Evolutionary conservation across 768 basidiomycete species (phyloP), one percentile per base, ranked within the genome.

Genomic region (Boletus subcaerulescens): DNA sequence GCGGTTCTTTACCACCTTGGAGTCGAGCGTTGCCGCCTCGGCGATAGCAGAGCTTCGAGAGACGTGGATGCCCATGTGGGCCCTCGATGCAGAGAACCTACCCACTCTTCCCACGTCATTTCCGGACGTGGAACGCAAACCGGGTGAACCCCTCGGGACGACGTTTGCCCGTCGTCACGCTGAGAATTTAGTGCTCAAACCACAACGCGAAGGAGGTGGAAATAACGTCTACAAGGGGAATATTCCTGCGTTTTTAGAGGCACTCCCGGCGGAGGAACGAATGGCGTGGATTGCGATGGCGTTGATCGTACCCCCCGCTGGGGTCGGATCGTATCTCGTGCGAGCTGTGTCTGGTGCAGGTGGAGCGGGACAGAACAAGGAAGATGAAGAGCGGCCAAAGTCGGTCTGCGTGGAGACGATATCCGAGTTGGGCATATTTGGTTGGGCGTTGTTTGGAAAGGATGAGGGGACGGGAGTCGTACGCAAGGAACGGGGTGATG

Each of bases 281-380:
- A 79, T 83, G 58, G 93, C 90, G 3, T 99, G 96, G 91, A 93
- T 98, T 50, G 89, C 95, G 32, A 98, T 98, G 96, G 86, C 89
- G 56, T 74, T 98, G 61, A 99, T 99, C 58, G 74, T 76, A 18
- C 86, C 93, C 2, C 95, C 95, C 0, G 67, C 76, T 29, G 81
- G 82, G 3, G 62, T 83, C 14, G 77, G 81, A 8, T 90, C 87
- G 58, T 87, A 89, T 68, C 81, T 99, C 40, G 78, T 97, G 20
- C 83, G 89, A 33, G 84, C 91, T 8, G 87, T 15, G 24, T 17
- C 87, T 2, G 66, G 63, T 3, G 41, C 45, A 14, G 20, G 17
- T 29, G 24, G 18, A 22, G 17, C 36, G 4, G 45, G 22, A 15
- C 41, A 11, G 26, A 33, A 18, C 18, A 53, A 17, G n/a, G 18